phyloP scores from a whole-genome alignment of 129 eudicot genomes.

The Flaveria bidentis region DNA sequence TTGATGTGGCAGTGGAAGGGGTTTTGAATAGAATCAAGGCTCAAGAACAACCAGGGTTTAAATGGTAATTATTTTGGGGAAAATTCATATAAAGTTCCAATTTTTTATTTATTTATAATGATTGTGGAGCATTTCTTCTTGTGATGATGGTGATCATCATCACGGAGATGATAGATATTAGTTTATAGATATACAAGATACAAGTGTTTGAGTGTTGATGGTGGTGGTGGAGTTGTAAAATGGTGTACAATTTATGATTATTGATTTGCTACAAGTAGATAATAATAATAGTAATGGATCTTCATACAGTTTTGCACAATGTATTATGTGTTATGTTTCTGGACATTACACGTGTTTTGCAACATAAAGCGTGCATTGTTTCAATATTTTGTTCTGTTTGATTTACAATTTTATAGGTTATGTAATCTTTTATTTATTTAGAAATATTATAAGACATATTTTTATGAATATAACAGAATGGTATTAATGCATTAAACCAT shows the following conservation, averaged over 20 bases:
- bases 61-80: constrained; percentile 50
- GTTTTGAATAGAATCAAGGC: constrained; percentile 69
- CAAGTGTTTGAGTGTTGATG: constrained; percentile 8
- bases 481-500: background rate
- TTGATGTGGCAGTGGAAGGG: constrained; percentile 84
- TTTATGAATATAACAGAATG: background rate
- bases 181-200: constrained; percentile 29
- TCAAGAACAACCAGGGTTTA: constrained; percentile 56
- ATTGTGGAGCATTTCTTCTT: constrained; percentile 7
- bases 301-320: background rate
- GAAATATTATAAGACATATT: background rate
- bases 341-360: background rate
- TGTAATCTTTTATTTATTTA: background rate
- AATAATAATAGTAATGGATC: background rate
- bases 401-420: background rate
- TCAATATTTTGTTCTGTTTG: background rate
- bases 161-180: constrained; percentile 16
- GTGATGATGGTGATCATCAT: constrained; percentile 5
- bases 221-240: constrained; percentile 20
- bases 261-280: background rate
- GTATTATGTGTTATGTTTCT: background rate
- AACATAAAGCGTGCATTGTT: background rate
- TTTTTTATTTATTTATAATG: background rate
- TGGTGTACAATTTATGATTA: constrained; percentile 31
- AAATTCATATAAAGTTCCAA: background rate